Evolutionary conservation across 2,329 filamentous ascomycete genomes (phyloP).

Genomic region (Elsinoe necatrix): DNA sequence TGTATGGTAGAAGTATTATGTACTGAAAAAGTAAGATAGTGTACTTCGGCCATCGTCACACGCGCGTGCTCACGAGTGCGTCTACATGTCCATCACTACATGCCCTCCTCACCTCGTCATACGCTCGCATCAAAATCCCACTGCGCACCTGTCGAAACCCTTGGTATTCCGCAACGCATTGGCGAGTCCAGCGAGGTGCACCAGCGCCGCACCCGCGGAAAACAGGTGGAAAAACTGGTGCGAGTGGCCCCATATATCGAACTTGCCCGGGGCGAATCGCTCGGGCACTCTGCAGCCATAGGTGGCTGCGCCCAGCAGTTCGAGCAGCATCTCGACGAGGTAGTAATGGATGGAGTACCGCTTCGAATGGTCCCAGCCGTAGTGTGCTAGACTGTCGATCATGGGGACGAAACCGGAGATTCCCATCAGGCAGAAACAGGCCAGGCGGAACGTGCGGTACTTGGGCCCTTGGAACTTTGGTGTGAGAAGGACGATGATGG

Average conservation of each 20-base stretch:
- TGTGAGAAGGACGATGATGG: background rate
- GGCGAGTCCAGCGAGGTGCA: conserved; percentile 23
- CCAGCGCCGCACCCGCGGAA: conserved; percentile 72
- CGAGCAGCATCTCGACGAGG: conserved; percentile 3
- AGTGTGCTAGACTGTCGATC: conserved; percentile 2
- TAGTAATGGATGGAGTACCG: conserved; percentile 3
- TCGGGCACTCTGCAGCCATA: conserved; percentile 62
- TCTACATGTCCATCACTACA: too few species aligned
- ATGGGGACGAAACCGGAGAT: conserved; percentile 5
- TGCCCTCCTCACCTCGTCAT: too few species aligned
- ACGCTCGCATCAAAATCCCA: too few species aligned
- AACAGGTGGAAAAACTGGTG: conserved; percentile 94
- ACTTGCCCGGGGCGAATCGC: conserved; percentile 63
- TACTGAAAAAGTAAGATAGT: too few species aligned
- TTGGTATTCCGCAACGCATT: background rate
- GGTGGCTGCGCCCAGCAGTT: background rate
- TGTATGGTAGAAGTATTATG: too few species aligned
- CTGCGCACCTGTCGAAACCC: background rate
- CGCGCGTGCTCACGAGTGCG: too few species aligned
- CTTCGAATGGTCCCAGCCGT: background rate
- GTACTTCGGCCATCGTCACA: too few species aligned
- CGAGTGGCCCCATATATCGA: conserved; percentile 86
- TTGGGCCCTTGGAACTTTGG: background rate
- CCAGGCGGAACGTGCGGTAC: background rate
- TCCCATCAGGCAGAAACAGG: conserved; percentile 3